These are phyloP conservation scores for Micractinium conductrix DNA, from an alignment of 139 green algal species.

Conservation along the genomic window DNA sequence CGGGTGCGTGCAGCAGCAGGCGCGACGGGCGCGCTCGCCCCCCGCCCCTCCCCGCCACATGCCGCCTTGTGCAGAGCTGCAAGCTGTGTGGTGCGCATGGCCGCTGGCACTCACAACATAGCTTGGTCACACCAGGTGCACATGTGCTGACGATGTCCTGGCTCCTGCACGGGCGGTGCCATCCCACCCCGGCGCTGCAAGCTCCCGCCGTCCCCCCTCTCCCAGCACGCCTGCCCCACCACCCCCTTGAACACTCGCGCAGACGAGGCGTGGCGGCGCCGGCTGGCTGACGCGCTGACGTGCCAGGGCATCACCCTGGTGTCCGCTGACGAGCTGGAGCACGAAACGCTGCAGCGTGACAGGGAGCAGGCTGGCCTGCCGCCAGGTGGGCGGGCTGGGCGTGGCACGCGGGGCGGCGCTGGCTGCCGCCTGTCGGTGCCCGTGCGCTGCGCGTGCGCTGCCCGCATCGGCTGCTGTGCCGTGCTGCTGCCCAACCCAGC, in stretches of 20 bases:
- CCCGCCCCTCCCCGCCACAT: no score
- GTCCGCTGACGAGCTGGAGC: slow-evolving; percentile 54
- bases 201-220: background rate
- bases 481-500: no score
- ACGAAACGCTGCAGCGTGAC: slow-evolving; percentile 56
- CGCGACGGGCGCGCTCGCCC: background rate
- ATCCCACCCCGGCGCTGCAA: background rate
- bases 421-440: no score
- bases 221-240: background rate
- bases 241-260: no score
- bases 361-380: slow-evolving; percentile 39
- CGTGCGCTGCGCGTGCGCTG: no score
- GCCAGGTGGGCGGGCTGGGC: background rate
- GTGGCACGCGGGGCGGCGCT: no score
- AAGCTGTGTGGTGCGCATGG: background rate
- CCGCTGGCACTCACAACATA: background rate
- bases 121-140: background rate
- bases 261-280: slow-evolving; percentile 23
- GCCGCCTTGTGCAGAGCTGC: no score
- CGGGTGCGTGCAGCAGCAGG: background rate
- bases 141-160: background rate
- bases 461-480: no score
- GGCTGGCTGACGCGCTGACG: slow-evolving; percentile 12
- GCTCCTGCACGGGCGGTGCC: background rate
- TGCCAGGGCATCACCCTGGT: slow-evolving; percentile 34